Conservation (phyloP, 2,329 filamentous ascomycete genomes). For the Fusarium piperis region DNA sequence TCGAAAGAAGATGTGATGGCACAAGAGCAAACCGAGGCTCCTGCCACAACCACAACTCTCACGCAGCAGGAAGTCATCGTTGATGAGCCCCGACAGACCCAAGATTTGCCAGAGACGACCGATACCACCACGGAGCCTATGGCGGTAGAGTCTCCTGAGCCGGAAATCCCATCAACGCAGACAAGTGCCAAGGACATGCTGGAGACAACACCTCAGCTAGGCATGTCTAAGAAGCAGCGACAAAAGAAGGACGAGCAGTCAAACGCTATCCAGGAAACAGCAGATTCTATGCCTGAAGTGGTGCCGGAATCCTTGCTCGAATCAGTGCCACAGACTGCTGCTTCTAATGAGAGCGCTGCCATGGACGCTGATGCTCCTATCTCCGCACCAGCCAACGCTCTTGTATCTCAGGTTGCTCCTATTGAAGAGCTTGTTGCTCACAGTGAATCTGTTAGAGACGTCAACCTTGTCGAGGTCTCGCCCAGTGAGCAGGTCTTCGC, state of each 20-base stretch:
- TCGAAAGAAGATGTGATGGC: not conserved
- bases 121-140: not conserved
- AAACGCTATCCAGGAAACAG: not conserved
- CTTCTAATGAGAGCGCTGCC: not conserved
- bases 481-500: not conserved
- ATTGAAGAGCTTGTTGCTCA: not conserved
- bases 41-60: not conserved
- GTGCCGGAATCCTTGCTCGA: not conserved
- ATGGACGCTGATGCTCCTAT: not conserved
- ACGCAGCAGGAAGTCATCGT: not conserved
- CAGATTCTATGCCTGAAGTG: not conserved
- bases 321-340: not conserved
- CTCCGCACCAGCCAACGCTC: not conserved
- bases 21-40: not conserved
- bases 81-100: not conserved
- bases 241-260: constrained; percentile 36
- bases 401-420: not conserved
- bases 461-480: not conserved
- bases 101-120: not conserved
- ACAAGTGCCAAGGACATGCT: not conserved
- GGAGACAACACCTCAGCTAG: constrained; percentile 12
- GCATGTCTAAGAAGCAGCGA: constrained; percentile 45
- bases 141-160: not conserved
- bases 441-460: not conserved
- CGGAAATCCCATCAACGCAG: not conserved